These are phyloP conservation scores for Amanita exitialis DNA, from an alignment of 768 basidiomycete species.

Conservation along the genomic window DNA sequence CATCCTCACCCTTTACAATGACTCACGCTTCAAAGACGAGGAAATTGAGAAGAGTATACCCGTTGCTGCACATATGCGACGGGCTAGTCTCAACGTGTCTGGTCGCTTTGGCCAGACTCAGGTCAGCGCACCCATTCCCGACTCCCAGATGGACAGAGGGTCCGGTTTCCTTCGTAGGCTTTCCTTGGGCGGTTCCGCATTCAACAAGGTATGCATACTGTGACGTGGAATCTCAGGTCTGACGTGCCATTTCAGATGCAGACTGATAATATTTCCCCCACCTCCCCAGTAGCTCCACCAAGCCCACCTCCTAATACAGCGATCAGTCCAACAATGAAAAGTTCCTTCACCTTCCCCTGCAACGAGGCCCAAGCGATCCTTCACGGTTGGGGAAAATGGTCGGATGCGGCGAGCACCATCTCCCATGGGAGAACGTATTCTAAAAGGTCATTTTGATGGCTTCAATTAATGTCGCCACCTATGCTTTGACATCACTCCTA, in stretches of 20 bases:
- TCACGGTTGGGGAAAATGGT: conserved; percentile 40
- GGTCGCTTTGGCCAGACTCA: conserved; percentile 43
- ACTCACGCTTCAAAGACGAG: conserved; percentile 16
- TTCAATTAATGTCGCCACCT: conserved; percentile 44
- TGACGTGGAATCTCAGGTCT: background rate
- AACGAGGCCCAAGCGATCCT: conserved; percentile 43
- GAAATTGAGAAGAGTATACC: conserved; percentile 32
- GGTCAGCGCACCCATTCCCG: conserved; percentile 25
- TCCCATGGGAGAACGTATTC: conserved; percentile 85
- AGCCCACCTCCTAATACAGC: conserved; percentile 44
- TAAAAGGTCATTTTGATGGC: conserved; percentile 87
- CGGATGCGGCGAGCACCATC: conserved; percentile 63
- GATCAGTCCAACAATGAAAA: conserved; percentile 26
- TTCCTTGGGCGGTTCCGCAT: conserved; percentile 50
- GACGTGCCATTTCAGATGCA: conserved; percentile 17
- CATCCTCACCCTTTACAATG: background rate
- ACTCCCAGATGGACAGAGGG: conserved; percentile 52
- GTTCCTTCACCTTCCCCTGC: conserved; percentile 18
- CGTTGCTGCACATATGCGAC: conserved; percentile 40
- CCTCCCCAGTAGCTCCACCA: conserved; percentile 24
- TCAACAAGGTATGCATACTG: conserved; percentile 39
- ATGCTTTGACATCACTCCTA: background rate
- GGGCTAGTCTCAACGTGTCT: conserved; percentile 46
- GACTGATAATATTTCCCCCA: conserved; percentile 17
- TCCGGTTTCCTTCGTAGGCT: conserved; percentile 65